Conservation (phyloP, 805 yeast species). For the Debaryomyces prosopidis region DNA sequence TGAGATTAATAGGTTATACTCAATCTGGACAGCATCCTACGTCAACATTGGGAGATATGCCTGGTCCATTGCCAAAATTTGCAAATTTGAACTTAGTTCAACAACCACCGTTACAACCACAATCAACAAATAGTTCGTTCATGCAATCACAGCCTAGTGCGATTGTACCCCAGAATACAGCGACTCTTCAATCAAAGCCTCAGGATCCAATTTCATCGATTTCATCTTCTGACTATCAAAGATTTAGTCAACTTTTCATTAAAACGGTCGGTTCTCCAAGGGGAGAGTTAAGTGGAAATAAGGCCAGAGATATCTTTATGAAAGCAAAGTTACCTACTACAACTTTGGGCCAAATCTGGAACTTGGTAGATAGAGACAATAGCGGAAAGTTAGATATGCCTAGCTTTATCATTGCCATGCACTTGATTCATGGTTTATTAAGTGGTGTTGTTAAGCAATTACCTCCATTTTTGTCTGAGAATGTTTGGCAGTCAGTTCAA, state of each 20-base stretch:
- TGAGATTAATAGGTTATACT: slow-evolving; percentile 86
- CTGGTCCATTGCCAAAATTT: slow-evolving; percentile 70
- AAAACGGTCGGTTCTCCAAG: slow-evolving; percentile 57
- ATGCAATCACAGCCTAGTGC: slow-evolving; percentile 45
- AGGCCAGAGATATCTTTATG: slow-evolving; percentile 81
- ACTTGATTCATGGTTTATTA: slow-evolving; percentile 79
- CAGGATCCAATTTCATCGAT: slow-evolving; percentile 50
- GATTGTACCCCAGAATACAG: slow-evolving; percentile 32
- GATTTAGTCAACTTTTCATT: slow-evolving; percentile 71
- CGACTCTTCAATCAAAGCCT: slow-evolving; percentile 29
- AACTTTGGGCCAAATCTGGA: slow-evolving; percentile 85
- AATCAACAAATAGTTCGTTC: slow-evolving; percentile 38
- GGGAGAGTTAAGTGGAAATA: slow-evolving; percentile 68
- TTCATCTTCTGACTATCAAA: slow-evolving; percentile 56
- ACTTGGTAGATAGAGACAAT: slow-evolving; percentile 73
- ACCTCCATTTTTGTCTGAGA: slow-evolving; percentile 43
- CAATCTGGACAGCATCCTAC: slow-evolving; percentile 68
- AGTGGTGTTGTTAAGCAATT: slow-evolving; percentile 63
- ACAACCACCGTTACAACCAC: slow-evolving; percentile 26
- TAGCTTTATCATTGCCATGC: slow-evolving; percentile 93
- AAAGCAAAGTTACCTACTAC: slow-evolving; percentile 84
- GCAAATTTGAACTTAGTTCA: slow-evolving; percentile 28
- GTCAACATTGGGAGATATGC: slow-evolving; percentile 50
- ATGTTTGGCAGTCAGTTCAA: slow-evolving; percentile 38
- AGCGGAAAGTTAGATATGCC: slow-evolving; percentile 70